Evolutionary conservation across 345 rosid species (phyloP), one percentile per base, ranked within the genome.

Genomic region (Lepidium sativum): DNA sequence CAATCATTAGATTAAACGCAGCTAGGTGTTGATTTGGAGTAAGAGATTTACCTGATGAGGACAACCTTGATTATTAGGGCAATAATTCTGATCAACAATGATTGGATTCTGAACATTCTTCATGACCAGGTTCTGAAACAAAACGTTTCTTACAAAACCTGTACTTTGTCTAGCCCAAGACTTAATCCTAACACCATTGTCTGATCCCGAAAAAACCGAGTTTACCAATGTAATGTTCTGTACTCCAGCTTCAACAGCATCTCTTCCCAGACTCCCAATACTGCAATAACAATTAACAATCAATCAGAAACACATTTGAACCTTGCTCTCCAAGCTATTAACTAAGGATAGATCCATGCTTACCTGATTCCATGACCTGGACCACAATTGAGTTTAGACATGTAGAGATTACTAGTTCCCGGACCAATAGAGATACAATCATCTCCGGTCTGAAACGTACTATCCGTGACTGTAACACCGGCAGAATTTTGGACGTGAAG

Each of bases 301-400:
- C 38, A 38, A 38, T 38, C 10, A 6, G 2, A 0, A 16, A 15
- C 14, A 52, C 0, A 43, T 43, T 12, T 42, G 32, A 60, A 33
- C 27, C 67, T 60, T 69, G 47, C 47, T 15, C 0, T 15, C 11
- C 73, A 60, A 52, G 54, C 9, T 17, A 44, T 35, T 17, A 9
- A 16, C 1, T 3, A 9, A 16, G 38, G 32, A 1, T 9, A 20
- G 1, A 47, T 21, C 29, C 15, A 6, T 47, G 16, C 18, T 17
- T 55, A 80, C 83, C 87, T 83, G 20, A 84, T 73, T 9, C 86
- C 89, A 21, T 82, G 90, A 45, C 90, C 90, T 13, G 90, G 90
- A 54, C 90, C 90, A 33, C 90, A 85, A 3, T 68, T 45, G 17
- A 82, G 67, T 17, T 70, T 60, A 45, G 78, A 67, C 47, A 85